Conservation (phyloP, 2,329 filamentous ascomycete species). For the Knufia fluminis region DNA sequence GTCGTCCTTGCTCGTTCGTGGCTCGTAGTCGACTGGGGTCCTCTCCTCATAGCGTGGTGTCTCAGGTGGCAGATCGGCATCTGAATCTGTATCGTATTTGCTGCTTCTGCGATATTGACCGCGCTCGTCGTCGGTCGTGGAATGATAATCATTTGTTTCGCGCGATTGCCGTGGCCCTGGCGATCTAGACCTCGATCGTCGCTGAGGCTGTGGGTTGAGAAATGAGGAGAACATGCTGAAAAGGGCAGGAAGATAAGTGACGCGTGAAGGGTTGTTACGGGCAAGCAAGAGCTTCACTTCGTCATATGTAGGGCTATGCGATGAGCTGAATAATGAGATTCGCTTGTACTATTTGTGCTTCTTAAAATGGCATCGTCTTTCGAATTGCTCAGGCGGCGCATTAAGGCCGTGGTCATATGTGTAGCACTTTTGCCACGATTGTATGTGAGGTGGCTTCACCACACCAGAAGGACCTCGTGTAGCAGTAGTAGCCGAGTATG, state of each 20-base stretch:
- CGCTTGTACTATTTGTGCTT: background rate
- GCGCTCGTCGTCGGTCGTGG: constrained; percentile 5
- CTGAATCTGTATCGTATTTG: constrained; percentile 4
- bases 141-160: background rate
- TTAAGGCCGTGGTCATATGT: background rate
- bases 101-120: background rate
- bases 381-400: background rate
- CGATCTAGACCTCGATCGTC: constrained; percentile 5
- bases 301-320: no score
- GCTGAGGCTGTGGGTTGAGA: background rate
- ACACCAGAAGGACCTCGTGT: background rate
- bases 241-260: background rate
- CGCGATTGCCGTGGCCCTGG: constrained; percentile 1
- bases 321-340: no score
- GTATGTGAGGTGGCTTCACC: background rate
- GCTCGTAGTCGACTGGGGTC: background rate
- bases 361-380: background rate
- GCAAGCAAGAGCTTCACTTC: background rate
- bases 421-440: background rate
- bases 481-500: background rate
- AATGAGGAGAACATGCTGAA: background rate
- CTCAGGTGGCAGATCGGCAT: background rate
- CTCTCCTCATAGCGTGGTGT: constrained; percentile 5
- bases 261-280: background rate
- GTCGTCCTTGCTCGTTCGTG: constrained; percentile 2